Base-by-base conservation (phyloP, 2,329 filamentous ascomycete genomes). In the Neonectria neomacrospora region DNA sequence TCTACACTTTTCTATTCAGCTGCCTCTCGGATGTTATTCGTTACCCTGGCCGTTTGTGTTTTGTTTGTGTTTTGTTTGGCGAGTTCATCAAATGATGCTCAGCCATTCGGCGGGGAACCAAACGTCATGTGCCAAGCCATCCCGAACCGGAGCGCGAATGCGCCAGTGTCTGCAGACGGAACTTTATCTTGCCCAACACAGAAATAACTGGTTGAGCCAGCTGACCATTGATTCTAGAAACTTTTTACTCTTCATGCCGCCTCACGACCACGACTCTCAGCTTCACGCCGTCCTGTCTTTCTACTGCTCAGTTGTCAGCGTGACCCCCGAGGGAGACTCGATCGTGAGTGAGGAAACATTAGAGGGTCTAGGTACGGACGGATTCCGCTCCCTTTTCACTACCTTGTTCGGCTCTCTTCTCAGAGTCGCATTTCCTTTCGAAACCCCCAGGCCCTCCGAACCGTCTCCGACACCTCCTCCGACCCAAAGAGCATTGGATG, bases 291-390 rank as follows among this genome's bases (percentile, higher is more conserved):
- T 97, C 58, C 84, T 97, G 72, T 94, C 93, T 54, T 98, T 96
- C 80, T 99, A 97, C 80, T 90, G 92, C 62, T 91, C 93, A 52
- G 92, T 95, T 71, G 90, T 96, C 76, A 94, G 92, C 79, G 85
- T 99, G 77, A 97, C 93, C 74, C 85, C 93, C 65, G 96, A 99
- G 85, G 96, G 96, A 78, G 96, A 98, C 82, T 96, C 96, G 71
- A 86, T 92, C 74, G 90, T 98, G 74, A 93, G 90, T 82, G 94
- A 97, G 82, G 93, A 97, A 78, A 91, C 90, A 77, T 87, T 97
- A 75, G 88, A 97, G 85, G 92, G 94, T 82, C 85, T 97, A 94
- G 95, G 95, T 97, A 97, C 86, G 88, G 85, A 85, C 78, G 82
- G 81, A 80, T 76, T 75, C 70, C 74, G 75, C 73, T 78, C 75